Evolutionary conservation across 2,329 filamentous ascomycete species (phyloP).

Genomic region (Epicoccum nigrum): DNA sequence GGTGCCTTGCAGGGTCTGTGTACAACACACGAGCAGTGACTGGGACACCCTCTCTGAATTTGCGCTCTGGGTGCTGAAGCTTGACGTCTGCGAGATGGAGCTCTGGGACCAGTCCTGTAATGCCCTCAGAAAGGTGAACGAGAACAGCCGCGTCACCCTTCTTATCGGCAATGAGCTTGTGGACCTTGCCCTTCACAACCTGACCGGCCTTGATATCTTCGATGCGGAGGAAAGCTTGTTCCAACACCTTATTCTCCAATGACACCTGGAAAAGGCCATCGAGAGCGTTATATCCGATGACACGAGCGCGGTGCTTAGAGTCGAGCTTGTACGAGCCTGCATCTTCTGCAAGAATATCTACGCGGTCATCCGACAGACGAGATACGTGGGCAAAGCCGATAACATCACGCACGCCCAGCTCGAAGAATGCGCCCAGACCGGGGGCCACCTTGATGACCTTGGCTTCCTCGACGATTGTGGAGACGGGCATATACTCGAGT

Average conservation of each 20-base stretch:
- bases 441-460: conserved; percentile 80
- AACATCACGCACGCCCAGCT: conserved; percentile 70
- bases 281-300: conserved; percentile 84
- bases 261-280: conserved; percentile 88
- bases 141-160: conserved; percentile 82
- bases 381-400: conserved; percentile 96
- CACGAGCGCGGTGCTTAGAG: conserved; percentile 78
- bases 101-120: conserved; percentile 86
- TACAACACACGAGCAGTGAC: conserved; percentile 88
- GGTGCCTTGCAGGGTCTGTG: conserved; percentile 73
- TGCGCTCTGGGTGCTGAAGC: conserved; percentile 92
- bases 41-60: conserved; percentile 84
- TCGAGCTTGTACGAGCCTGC: conserved; percentile 79
- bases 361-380: conserved; percentile 84
- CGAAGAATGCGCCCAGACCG: conserved; percentile 80
- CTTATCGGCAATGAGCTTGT: conserved; percentile 80
- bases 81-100: conserved; percentile 87
- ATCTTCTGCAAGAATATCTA: conserved; percentile 79
- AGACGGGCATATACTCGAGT: conserved; percentile 68
- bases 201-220: conserved; percentile 86
- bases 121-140: conserved; percentile 82
- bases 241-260: conserved; percentile 78
- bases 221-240: conserved; percentile 87
- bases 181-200: conserved; percentile 80
- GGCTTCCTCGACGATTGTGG: conserved; percentile 76